A percentile compares a stretch with the other conserved stretches of the same genome.
Conservation (phyloP, 352 stramenopile species). For the Chrysophaeum taylorii region DNA sequence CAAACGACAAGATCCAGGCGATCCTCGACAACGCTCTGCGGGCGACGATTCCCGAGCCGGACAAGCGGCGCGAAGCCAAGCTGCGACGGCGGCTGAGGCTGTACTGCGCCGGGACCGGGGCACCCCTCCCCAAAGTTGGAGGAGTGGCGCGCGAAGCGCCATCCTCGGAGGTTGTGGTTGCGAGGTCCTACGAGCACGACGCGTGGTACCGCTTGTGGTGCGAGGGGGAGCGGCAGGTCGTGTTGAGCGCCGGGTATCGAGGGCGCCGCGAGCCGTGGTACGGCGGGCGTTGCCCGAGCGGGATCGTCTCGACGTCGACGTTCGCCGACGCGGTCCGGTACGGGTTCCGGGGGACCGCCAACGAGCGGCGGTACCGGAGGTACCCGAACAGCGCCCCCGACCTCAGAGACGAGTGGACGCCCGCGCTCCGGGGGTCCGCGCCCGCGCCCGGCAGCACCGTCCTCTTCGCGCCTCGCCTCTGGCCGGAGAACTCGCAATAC, state of each 20-base stretch:
- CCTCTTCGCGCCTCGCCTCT: not conserved
- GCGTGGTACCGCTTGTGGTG: conserved; percentile 1
- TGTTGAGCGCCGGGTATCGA: not conserved
- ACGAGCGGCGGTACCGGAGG: not conserved
- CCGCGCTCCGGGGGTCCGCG: not conserved
- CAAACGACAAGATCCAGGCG: conserved; percentile 3
- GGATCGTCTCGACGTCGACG: not conserved
- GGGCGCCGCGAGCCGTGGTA: conserved; percentile 4
- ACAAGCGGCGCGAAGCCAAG: not conserved
- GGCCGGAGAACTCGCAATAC: conserved; percentile 5
- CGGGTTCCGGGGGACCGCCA: not conserved
- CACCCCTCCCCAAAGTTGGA: not conserved
- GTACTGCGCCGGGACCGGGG: not conserved
- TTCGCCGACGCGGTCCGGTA: conserved; percentile 1
- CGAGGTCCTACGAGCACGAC: conserved; percentile 1
- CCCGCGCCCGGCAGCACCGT: not conserved
- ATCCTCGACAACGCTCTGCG: not conserved
- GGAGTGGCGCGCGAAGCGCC: not conserved
- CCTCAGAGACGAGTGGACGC: not conserved
- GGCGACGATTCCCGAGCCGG: not conserved
- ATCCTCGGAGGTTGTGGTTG: not conserved
- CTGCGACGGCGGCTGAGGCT: not conserved
- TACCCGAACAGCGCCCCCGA: not conserved
- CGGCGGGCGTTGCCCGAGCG: not conserved
- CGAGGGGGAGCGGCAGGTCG: not conserved